Conservation (phyloP, 2,329 filamentous ascomycete genomes). For the Penicillium sp. region DNA sequence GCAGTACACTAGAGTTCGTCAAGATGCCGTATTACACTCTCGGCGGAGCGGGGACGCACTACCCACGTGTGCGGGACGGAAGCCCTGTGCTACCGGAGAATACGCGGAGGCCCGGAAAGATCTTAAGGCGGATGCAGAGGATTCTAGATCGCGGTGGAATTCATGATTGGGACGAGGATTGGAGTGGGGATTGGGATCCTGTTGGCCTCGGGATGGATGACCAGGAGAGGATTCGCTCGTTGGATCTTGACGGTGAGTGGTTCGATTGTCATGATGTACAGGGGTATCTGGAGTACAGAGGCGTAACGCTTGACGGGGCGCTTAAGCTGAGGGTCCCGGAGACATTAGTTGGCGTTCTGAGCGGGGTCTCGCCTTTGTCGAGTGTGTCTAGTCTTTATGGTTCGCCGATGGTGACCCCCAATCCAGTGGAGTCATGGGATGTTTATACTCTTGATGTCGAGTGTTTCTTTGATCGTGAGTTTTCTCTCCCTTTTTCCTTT, state of each 20-base stretch:
- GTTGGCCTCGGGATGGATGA: slow-evolving; percentile 12
- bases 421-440: slow-evolving; percentile 1
- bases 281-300: slow-evolving; percentile 58
- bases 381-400: slow-evolving; percentile 13
- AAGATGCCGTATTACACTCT: slow-evolving; percentile 40
- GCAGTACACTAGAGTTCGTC: slow-evolving; percentile 18
- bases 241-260: slow-evolving; percentile 72
- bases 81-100: slow-evolving; percentile 36
- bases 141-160: slow-evolving; percentile 21
- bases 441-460: slow-evolving; percentile 27
- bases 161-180: slow-evolving; percentile 27
- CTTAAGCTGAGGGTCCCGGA: slow-evolving; percentile 28
- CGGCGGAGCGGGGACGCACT: slow-evolving; percentile 70
- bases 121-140: slow-evolving; percentile 23
- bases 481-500: neutral
- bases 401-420: slow-evolving; percentile 5
- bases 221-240: slow-evolving; percentile 42
- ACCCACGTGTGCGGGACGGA: slow-evolving; percentile 46
- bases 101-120: slow-evolving; percentile 27
- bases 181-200: slow-evolving; percentile 21
- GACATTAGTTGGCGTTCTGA: slow-evolving; percentile 10
- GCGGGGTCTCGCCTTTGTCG: slow-evolving; percentile 12
- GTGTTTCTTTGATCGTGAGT: slow-evolving; percentile 30
- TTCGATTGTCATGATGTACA: slow-evolving; percentile 78
- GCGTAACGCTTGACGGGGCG: slow-evolving; percentile 32